These are phyloP conservation scores for Pyrenochaeta sp. DNA, from an alignment of 2,329 filamentous ascomycete species.

Conservation along the genomic window DNA sequence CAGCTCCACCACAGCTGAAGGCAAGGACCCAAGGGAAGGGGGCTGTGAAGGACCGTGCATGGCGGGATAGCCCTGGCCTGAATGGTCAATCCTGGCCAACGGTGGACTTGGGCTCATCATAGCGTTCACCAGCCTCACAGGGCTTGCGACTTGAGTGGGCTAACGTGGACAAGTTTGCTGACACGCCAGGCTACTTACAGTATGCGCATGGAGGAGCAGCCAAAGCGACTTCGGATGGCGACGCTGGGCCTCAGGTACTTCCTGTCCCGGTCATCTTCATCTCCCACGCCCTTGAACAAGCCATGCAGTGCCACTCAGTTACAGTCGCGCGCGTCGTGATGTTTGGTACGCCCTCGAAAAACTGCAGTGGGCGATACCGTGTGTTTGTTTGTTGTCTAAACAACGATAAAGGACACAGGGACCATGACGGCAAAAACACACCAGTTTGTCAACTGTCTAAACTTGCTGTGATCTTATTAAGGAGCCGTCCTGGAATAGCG, in stretches of 20 bases:
- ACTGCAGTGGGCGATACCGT: not conserved
- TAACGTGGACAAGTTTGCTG: conserved; percentile 12
- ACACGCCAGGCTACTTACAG: conserved; percentile 22
- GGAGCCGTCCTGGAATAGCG: not conserved
- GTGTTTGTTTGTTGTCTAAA: not conserved
- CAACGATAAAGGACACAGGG: not conserved
- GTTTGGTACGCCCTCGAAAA: not conserved
- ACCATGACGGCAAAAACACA: not conserved
- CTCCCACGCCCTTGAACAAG: not conserved
- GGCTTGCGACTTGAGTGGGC: conserved; percentile 20
- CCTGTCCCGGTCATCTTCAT: not conserved
- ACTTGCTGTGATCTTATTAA: not conserved
- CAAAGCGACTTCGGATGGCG: not conserved
- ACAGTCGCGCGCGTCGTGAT: not conserved
- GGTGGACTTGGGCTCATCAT: not conserved
- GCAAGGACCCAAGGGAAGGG: conserved; percentile 19
- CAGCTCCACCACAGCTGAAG: conserved; percentile 11
- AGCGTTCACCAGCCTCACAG: conserved; percentile 32
- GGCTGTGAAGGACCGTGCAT: conserved; percentile 19
- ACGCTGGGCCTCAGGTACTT: conserved; percentile 3
- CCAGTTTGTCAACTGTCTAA: not conserved
- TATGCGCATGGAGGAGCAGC: conserved; percentile 2
- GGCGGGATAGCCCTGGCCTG: conserved; percentile 8
- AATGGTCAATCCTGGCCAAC: conserved; percentile 14
- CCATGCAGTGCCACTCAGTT: not conserved